Base-by-base conservation (phyloP, 192 early-diverging fungal species). In the Podila minutissima region DNA sequence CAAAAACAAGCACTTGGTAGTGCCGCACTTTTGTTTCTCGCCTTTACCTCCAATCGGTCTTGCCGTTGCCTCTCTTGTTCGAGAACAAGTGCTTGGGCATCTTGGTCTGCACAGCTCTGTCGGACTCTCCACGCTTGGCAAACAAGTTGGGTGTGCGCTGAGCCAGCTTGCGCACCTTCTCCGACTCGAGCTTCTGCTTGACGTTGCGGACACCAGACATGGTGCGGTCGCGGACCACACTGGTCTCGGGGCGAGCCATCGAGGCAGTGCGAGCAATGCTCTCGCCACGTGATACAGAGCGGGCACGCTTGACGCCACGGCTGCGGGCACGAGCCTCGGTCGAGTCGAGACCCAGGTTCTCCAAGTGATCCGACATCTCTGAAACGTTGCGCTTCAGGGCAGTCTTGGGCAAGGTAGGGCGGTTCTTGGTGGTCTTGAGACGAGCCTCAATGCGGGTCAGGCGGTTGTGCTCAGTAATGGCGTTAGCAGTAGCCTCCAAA, bases 1-100 rank as follows among this genome's bases (percentile, higher is more conserved):
- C 1, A 38, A 24, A 41, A 35, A n/a, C 10, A 26, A n/a, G 37
- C 32, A 63, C 19, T 37, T 37, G 24, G 32, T 22, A 2, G 24
- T 22, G n/a, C 1, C 15, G 35, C 0, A 15, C 37, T 60, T 59
- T 9, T 22, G 41, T 33, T 59, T 67, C 41, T 24, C 19, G 28
- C 46, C 9, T 75, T 87, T 93, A 96, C 83, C 95, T 91, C 71
- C 92, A 92, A 83, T 95, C 94, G 74, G 88, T 90, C 64, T 92
- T 90, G 64, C 94, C 95, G 50, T 90, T 89, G 58, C 88, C 87
- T 69, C 94, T 89, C 89, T 99, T 99, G 72, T 95, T 95, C 29
- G 93, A 84, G 81, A 97, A 98, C 91, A 99, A 89, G 82, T 99
- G 98, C 88, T 97, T 98, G 58, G 98, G 98, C 93, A 93, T 95